These are phyloP conservation scores for Daldinia sp. DNA, from an alignment of 2,329 filamentous ascomycete species.

Conservation along the genomic window DNA sequence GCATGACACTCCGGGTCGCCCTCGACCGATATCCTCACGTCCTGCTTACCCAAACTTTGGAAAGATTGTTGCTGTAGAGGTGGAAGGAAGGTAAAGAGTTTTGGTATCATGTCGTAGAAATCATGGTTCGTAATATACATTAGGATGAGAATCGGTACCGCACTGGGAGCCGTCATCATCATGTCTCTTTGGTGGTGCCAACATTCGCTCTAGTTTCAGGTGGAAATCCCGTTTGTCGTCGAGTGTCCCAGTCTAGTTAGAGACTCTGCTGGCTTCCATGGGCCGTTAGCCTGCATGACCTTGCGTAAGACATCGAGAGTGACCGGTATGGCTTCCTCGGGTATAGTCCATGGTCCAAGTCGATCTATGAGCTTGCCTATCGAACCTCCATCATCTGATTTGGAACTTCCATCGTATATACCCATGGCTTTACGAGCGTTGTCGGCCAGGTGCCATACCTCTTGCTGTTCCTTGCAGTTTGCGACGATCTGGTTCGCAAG, in stretches of 20 bases:
- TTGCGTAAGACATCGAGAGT: slow-evolving; percentile 49
- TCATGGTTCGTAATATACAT: slow-evolving; percentile 51
- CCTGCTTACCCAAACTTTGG: slow-evolving; percentile 19
- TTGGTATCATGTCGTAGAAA: slow-evolving; percentile 47
- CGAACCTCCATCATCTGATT: slow-evolving; percentile 47
- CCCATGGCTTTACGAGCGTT: slow-evolving; percentile 46
- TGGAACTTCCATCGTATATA: slow-evolving; percentile 42
- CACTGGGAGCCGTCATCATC: slow-evolving; percentile 5
- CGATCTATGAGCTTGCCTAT: slow-evolving; percentile 52
- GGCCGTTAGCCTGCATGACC: slow-evolving; percentile 44
- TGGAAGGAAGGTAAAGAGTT: slow-evolving; percentile 19
- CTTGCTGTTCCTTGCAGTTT: slow-evolving; percentile 47
- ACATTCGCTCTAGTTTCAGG: slow-evolving; percentile 20
- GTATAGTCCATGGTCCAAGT: slow-evolving; percentile 50
- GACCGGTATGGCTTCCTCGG: slow-evolving; percentile 49
- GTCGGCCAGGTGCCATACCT: slow-evolving; percentile 48
- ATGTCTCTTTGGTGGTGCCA: slow-evolving; percentile 4
- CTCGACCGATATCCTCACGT: slow-evolving; percentile 28
- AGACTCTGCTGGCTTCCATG: slow-evolving; percentile 49
- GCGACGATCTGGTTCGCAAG: slow-evolving; percentile 41
- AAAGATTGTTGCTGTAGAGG: slow-evolving; percentile 24
- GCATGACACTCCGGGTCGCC: slow-evolving; percentile 30
- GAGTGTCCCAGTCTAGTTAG: slow-evolving; percentile 44
- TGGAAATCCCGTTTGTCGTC: slow-evolving; percentile 42
- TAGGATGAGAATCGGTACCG: slow-evolving; percentile 27